Evolutionary conservation across 257 asterid genomes (phyloP), one percentile per base, ranked within the genome.

Genomic region (Fraxinus cuspidata): DNA sequence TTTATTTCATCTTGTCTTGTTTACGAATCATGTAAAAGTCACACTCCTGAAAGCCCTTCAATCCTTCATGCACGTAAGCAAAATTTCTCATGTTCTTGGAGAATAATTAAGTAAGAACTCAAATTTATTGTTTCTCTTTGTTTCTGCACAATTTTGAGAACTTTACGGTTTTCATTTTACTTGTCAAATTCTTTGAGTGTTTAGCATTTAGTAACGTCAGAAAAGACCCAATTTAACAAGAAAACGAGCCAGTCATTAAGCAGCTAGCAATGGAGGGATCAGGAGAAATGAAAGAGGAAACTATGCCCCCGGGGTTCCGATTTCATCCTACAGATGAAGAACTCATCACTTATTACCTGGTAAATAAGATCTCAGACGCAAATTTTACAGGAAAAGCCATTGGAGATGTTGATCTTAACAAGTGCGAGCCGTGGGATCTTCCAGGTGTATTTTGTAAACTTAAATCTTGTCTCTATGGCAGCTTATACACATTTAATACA

Each of bases 361-460:
- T 90, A 7, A 90, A 89, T 85, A 94, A 94, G 88, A 87, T 94
- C 34, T 84, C 96, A 0, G 98, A 94, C 82, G 83, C 96, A 15
- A 85, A 16, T 58, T 94, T 94, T 84, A 86, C 91, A 4, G 90
- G 87, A 64, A 87, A 90, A 84, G 98, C 98, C 29, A 83, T 94
- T 32, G 96, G 83, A 70, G 98, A 91, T n/a, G 98, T 94, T 3
- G 97, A 92, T 87, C 96, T 94, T 78, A 94, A 92, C 88, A 94
- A 94, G 83, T 86, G 88, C 37, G 98, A 94, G 88, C 98, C 98
- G 0, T 94, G 98, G 97, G 96, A 91, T 88, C 97, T 94, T 83
- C 98, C 97, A 84, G 97, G 97, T 88, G 82, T 63, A 25, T 63
- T 4, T 78, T 77, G 32, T 82, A 8, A 25, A 38, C 16, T 74